Evolutionary conservation across 2,329 filamentous ascomycete species (phyloP).

Genomic region (Diaporthe batatas): DNA sequence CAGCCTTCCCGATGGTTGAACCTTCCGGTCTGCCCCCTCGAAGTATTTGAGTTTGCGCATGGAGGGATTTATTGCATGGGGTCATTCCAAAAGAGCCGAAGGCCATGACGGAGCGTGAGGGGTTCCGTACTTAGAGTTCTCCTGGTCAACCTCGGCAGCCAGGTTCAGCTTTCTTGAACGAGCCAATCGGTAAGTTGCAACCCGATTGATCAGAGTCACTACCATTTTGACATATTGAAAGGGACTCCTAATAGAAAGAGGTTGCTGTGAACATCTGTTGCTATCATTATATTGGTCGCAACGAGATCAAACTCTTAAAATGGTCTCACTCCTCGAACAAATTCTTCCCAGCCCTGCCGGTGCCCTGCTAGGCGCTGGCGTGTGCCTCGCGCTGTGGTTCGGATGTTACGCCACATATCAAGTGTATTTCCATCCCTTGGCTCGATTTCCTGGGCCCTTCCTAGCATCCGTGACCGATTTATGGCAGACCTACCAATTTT

Average conservation of each 20-base stretch:
- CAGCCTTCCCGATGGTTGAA: background rate
- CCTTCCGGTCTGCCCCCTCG: background rate
- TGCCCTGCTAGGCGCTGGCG: background rate
- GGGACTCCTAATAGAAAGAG: background rate
- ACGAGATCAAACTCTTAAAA: background rate
- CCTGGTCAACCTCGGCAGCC: background rate
- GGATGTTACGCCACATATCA: background rate
- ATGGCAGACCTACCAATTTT: conserved; percentile 49
- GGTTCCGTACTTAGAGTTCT: background rate
- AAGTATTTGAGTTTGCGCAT: background rate
- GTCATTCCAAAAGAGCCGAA: conserved; percentile 2
- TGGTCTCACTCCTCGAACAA: background rate
- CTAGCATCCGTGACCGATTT: conserved; percentile 50
- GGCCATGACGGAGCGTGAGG: background rate
- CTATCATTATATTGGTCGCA: background rate
- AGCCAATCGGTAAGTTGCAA: conserved; percentile 18
- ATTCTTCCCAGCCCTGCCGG: background rate
- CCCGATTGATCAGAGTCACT: background rate
- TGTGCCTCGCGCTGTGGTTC: background rate
- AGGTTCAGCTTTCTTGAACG: background rate
- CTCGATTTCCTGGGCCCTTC: conserved; percentile 50
- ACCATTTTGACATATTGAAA: background rate
- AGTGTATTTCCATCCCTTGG: conserved; percentile 48
- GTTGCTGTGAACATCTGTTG: rapidly evolving
- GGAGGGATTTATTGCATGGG: background rate